A percentile compares a stretch with the other conserved stretches of the same genome.
Conservation (phyloP, 2,329 filamentous ascomycete species). For the Aspergillus luchuensis region DNA sequence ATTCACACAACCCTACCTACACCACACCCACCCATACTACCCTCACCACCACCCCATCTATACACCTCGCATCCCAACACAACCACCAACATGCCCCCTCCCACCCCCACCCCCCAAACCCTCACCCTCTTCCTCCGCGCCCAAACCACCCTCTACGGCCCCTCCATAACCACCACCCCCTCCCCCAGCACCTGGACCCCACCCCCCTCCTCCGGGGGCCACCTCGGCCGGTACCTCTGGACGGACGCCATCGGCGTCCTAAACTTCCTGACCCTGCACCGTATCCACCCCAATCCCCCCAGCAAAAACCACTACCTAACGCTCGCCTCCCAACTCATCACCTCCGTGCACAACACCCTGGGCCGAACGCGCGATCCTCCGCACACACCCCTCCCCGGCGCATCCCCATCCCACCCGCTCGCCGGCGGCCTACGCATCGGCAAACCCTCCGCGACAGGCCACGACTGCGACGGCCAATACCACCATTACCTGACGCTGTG, state of each 20-base stretch:
- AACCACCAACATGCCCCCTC: not conserved
- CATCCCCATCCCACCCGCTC: slow-evolving; percentile 55
- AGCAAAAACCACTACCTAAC: slow-evolving; percentile 46
- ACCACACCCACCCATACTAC: not conserved
- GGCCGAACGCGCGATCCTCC: slow-evolving; percentile 55
- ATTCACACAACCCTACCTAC: not conserved
- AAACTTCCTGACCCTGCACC: slow-evolving; percentile 59
- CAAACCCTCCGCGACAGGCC: slow-evolving; percentile 52
- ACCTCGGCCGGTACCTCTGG: slow-evolving; percentile 63
- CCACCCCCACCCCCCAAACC: not conserved
- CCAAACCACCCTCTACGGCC: slow-evolving; percentile 46
- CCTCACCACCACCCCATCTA: not conserved
- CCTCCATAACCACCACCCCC: slow-evolving; percentile 30
- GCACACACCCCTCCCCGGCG: slow-evolving; percentile 50
- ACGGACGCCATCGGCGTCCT: slow-evolving; percentile 63
- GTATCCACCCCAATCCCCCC: slow-evolving; percentile 32
- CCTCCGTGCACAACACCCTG: slow-evolving; percentile 56
- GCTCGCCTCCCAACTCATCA: slow-evolving; percentile 53
- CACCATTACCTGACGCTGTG: slow-evolving; percentile 64
- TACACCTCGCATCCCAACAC: no score
- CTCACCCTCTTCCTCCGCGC: slow-evolving; percentile 37
- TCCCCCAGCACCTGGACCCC: slow-evolving; percentile 49
- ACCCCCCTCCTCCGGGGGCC: slow-evolving; percentile 55
- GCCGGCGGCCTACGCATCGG: slow-evolving; percentile 61
- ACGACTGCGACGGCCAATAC: slow-evolving; percentile 62